A percentile compares a stretch with the other conserved stretches of the same genome.
Conservation (phyloP, 106 monocot species). For the Gastrodia elata region DNA sequence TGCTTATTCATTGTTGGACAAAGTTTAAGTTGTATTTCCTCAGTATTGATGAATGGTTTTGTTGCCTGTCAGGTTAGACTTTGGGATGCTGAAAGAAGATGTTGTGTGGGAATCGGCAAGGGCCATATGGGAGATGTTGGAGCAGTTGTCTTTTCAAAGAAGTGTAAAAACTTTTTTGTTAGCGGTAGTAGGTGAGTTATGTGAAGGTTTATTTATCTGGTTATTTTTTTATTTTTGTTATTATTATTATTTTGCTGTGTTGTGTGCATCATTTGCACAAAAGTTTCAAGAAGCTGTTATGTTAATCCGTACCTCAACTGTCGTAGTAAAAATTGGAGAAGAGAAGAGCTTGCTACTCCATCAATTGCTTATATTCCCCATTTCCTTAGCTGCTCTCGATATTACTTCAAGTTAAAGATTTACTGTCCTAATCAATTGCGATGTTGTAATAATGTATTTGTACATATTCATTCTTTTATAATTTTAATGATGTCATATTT, state of each 20-base stretch:
- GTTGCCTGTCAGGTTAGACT: constrained; percentile 46
- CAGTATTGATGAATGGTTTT: neutral
- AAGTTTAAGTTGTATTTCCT: neutral
- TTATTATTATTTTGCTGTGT: neutral
- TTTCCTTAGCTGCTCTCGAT: neutral
- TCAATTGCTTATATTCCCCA: neutral
- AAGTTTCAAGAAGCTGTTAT: neutral
- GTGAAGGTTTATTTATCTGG: too few relatives aligned
- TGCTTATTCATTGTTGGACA: neutral
- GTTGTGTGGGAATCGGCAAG: constrained; percentile 70
- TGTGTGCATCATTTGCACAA: neutral
- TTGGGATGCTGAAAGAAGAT: constrained; percentile 63
- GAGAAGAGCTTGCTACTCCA: neutral
- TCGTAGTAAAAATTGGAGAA: neutral
- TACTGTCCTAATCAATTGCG: neutral
- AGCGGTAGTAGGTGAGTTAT: constrained; percentile 79
- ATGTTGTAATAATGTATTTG: neutral
- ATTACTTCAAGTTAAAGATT: neutral
- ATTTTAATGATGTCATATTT: too few relatives aligned
- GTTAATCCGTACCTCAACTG: neutral
- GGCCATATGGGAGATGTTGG: constrained; percentile 88
- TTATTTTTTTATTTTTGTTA: constrained; percentile 1
- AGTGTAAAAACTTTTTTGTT: constrained; percentile 72
- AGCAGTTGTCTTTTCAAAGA: constrained; percentile 85
- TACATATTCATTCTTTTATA: neutral